Percentiles rank a stretch among this genome's conserved stretches.
Evolutionary conservation across 352 stramenopile genomes (phyloP).

Genomic region (Phytopythium vexans): DNA sequence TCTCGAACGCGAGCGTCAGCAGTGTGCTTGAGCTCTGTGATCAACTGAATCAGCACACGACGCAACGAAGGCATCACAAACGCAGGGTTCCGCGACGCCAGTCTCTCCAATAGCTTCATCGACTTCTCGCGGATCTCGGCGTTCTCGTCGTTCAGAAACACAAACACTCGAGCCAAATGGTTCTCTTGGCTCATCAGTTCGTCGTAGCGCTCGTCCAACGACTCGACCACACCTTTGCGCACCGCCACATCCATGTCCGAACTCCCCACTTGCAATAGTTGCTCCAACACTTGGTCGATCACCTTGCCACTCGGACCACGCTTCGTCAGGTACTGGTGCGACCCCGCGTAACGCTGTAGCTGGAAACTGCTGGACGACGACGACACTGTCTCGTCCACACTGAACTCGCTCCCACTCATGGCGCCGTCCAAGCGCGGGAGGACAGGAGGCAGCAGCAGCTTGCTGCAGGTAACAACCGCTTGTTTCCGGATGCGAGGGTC

Average conservation of each 20-base stretch:
- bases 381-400: not conserved
- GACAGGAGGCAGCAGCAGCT: conserved; percentile 55
- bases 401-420: no score
- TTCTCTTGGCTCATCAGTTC: conserved; percentile 90
- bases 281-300: conserved; percentile 92
- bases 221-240: conserved; percentile 92
- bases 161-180: conserved; percentile 92
- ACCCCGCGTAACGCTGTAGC: conserved; percentile 1
- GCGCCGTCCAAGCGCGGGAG: not conserved
- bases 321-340: conserved; percentile 68
- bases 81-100: conserved; percentile 94
- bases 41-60: conserved; percentile 91
- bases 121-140: conserved; percentile 86
- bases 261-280: conserved; percentile 90
- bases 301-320: conserved; percentile 84
- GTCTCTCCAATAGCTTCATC: conserved; percentile 92
- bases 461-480: conserved; percentile 80
- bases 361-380: not conserved
- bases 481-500: conserved; percentile 90
- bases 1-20: conserved; percentile 84
- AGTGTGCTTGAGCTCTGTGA: conserved; percentile 94
- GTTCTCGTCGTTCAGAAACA: conserved; percentile 94
- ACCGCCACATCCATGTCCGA: conserved; percentile 91
- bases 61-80: conserved; percentile 94
- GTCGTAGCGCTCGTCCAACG: conserved; percentile 93